Conservation (phyloP, 352 stramenopile species). For the Phytopythium vexans region DNA sequence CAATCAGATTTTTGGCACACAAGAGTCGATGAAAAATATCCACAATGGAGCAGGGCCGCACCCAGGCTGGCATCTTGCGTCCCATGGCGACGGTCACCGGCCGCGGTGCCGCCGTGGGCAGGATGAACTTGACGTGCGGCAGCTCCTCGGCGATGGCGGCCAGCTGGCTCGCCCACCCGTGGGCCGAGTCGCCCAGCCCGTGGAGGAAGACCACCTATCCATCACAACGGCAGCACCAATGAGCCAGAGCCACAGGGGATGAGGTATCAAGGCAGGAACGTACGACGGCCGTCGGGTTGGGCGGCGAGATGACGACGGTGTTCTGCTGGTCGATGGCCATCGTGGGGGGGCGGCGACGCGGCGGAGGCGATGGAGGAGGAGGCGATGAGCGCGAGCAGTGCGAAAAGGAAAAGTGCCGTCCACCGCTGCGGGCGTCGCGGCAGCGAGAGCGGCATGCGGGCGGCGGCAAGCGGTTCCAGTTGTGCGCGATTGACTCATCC, state of each 20-base stretch:
- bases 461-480: too few relatives aligned
- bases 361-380: neutral
- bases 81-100: constrained; percentile 93
- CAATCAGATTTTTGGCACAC: neutral
- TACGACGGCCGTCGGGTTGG: constrained; percentile 29
- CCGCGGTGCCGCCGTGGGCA: constrained; percentile 74
- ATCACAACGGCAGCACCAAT: neutral
- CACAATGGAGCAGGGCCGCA: constrained; percentile 11
- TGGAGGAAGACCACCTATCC: constrained; percentile 78
- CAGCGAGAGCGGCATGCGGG: neutral
- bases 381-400: neutral
- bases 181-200: constrained; percentile 90
- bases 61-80: constrained; percentile 90
- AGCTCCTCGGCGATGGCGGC: constrained; percentile 42
- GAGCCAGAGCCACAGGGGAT: neutral
- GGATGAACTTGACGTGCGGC: constrained; percentile 74
- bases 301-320: constrained; percentile 29
- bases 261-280: neutral
- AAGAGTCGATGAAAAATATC: neutral
- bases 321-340: constrained; percentile 30
- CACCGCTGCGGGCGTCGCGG: neutral
- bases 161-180: constrained; percentile 82
- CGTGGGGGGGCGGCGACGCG: constrained; percentile 10
- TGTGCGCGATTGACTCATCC: too few relatives aligned
- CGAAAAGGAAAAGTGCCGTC: constrained; percentile 5